Base-by-base conservation (phyloP, 2,329 filamentous ascomycete genomes). In the Helicocarpus griseus region DNA sequence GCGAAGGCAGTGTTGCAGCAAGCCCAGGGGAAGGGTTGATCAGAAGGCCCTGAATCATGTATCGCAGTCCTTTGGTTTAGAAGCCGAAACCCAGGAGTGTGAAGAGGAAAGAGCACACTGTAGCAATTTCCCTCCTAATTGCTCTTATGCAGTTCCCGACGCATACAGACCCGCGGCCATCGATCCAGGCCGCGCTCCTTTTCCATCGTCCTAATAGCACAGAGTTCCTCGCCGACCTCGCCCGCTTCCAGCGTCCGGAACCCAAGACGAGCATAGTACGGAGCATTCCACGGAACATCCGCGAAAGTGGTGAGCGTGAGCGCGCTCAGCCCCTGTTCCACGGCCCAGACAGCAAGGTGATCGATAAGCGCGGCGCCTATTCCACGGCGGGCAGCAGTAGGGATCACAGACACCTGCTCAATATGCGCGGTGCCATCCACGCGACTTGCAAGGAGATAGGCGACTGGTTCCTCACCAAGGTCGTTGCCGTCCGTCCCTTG, bases 11-110 rank as follows among this genome's bases (percentile, higher is more conserved):
- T n/a, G n/a, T n/a, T n/a, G n/a, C n/a, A n/a, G n/a, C n/a, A n/a
- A n/a, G n/a, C n/a, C n/a, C n/a, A n/a, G n/a, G n/a, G n/a, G n/a
- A n/a, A n/a, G n/a, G n/a, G n/a, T n/a, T n/a, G n/a, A n/a, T n/a
- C n/a, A n/a, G n/a, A n/a, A n/a, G n/a, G n/a, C n/a, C n/a, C n/a
- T n/a, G n/a, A n/a, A n/a, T n/a, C n/a, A n/a, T n/a, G n/a, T n/a
- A n/a, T n/a, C n/a, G n/a, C n/a, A 73, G n/a, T 35, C 31, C 31
- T 35, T 35, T 14, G 2, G 9, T 6, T 11, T 35, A 35, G 9
- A 9, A 35, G 9, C 4, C 9, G 31, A 14, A 14, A 35, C 9
- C 9, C 31, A 14, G 9, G 9, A 35, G 1, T 35, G 31, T 35
- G 31, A 35, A 35, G 31, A 35, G n/a, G 17, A n/a, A 19, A 39